Evolutionary conservation across 73 alveolate species (phyloP), one percentile per base, ranked within the genome.

Genomic region (Blepharisma stoltei): DNA sequence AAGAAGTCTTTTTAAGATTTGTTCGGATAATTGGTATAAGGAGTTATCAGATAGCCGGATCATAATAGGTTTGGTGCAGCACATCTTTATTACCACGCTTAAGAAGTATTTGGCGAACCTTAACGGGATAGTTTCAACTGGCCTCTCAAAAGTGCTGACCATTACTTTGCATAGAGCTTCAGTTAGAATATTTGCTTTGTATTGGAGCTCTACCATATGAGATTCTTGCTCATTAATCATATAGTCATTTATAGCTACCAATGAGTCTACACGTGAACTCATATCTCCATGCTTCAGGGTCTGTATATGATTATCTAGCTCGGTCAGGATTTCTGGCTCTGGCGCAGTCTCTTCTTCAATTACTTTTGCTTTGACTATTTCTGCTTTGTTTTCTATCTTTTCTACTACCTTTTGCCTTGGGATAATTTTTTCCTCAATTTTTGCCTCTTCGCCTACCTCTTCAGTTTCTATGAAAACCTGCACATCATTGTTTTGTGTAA

Each of bases 81-180:
- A 78, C 9, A 87, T 55, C 48, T 88, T 83, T 18, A 67, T 70
- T 45, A 83, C 91, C 1, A 88, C 84, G 14, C 84, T 49, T 25
- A 88, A 41, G 85, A 88, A 88, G 55, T 88, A 88, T 70, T 88
- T 88, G 23, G 89, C 87, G 49, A 88, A 88, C 65, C 88, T 88
- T 37, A 88, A 21, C 0, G 91, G 91, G 45, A 88, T 78, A 6
- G 83, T 83, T 7, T 88, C 87, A 60, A 37, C 21, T 14, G 66
- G 66, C 66, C 66, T 52, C 23, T 52, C 66, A 52, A 52, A 52
- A 14, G 66, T 52, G 66, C 23, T 52, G n/a, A 52, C 23, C n/a
- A 52, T 52, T 2, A 52, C 66, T 52, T 52, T 52, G 2, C 27
- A 14, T 20, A 52, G 66, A 52, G 66, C 66, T 14, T 52, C 66